Percentiles rank a stretch among this genome's conserved stretches.
Conservation (phyloP, 2,329 filamentous ascomycete genomes). For the Epichloe hybrida region DNA sequence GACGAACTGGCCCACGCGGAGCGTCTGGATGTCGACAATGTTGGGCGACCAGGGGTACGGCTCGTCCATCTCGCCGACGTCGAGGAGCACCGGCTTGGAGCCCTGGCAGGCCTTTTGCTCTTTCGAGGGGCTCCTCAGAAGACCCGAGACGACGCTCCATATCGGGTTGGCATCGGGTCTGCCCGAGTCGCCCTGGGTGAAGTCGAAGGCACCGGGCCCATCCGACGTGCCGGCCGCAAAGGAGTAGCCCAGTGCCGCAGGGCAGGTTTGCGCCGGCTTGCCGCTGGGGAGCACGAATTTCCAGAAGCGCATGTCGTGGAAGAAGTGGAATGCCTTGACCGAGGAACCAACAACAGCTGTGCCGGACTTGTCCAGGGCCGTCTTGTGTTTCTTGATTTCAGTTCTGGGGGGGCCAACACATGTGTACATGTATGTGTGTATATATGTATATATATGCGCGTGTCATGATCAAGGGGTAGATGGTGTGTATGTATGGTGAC, state of each 20-base stretch:
- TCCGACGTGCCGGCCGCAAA: constrained; percentile 91
- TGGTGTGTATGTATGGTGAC: no score
- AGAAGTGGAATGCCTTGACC: constrained; percentile 75
- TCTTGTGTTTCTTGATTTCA: constrained; percentile 2
- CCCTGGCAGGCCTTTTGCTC: constrained; percentile 64
- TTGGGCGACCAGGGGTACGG: constrained; percentile 89
- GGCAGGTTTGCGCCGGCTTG: constrained; percentile 58
- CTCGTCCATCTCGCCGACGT: constrained; percentile 64
- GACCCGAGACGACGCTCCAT: constrained; percentile 62
- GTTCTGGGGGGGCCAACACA: no score
- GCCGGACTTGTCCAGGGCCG: constrained; percentile 27
- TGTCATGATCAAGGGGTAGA: no score
- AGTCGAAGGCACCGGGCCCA: constrained; percentile 83
- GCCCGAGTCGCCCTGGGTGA: constrained; percentile 71
- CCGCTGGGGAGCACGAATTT: constrained; percentile 63
- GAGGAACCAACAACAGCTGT: constrained; percentile 46
- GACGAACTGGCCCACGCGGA: constrained; percentile 73
- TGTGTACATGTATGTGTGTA: no score
- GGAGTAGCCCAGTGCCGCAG: constrained; percentile 78
- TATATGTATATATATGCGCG: no score
- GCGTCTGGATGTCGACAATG: constrained; percentile 74
- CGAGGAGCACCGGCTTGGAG: constrained; percentile 73
- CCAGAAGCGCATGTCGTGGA: constrained; percentile 67
- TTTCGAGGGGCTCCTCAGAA: constrained; percentile 56
- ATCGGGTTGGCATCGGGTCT: constrained; percentile 58